These are phyloP conservation scores for Claviceps monticola DNA, from an alignment of 2,329 filamentous ascomycete species.

Conservation along the genomic window DNA sequence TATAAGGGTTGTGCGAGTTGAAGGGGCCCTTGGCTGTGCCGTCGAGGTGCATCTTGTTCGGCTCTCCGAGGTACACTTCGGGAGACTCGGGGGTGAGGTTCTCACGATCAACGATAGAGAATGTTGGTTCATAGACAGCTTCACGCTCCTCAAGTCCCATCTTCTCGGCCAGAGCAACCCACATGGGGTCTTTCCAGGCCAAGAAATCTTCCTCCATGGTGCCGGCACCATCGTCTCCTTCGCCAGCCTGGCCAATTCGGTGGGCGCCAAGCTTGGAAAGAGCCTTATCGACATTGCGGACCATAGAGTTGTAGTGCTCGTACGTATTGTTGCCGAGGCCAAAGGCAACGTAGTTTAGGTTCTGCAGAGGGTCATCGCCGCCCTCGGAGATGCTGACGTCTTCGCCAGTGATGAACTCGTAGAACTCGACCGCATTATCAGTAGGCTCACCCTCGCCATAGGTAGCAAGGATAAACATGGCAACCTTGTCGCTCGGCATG, in stretches of 20 bases:
- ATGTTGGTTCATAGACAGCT: slow-evolving; percentile 87
- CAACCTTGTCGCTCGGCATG: slow-evolving; percentile 79
- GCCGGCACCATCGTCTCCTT: slow-evolving; percentile 93
- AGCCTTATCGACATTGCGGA: slow-evolving; percentile 75
- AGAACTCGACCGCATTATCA: slow-evolving; percentile 97
- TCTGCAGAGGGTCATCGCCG: slow-evolving; percentile 57
- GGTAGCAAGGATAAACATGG: slow-evolving; percentile 90
- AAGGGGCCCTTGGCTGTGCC: slow-evolving; percentile 73
- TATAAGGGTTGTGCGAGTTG: slow-evolving; percentile 94
- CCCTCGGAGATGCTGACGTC: slow-evolving; percentile 69
- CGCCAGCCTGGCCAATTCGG: slow-evolving; percentile 75
- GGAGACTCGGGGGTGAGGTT: slow-evolving; percentile 60
- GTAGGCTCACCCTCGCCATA: slow-evolving; percentile 98
- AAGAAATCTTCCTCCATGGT: slow-evolving; percentile 99
- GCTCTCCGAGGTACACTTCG: slow-evolving; percentile 87
- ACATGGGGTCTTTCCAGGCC: slow-evolving; percentile 99
- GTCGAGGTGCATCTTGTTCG: slow-evolving; percentile 90
- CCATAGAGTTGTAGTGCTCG: slow-evolving; percentile 98
- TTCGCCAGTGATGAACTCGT: slow-evolving; percentile 82
- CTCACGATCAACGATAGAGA: slow-evolving; percentile 65
- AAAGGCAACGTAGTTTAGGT: slow-evolving; percentile 87
- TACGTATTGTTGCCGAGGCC: slow-evolving; percentile 98
- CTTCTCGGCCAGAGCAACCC: slow-evolving; percentile 66
- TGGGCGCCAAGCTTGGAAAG: slow-evolving; percentile 71
- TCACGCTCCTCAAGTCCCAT: slow-evolving; percentile 92